These are phyloP conservation scores for Silene uniflora DNA, from an alignment of 148 eudicot species.

Conservation along the genomic window DNA sequence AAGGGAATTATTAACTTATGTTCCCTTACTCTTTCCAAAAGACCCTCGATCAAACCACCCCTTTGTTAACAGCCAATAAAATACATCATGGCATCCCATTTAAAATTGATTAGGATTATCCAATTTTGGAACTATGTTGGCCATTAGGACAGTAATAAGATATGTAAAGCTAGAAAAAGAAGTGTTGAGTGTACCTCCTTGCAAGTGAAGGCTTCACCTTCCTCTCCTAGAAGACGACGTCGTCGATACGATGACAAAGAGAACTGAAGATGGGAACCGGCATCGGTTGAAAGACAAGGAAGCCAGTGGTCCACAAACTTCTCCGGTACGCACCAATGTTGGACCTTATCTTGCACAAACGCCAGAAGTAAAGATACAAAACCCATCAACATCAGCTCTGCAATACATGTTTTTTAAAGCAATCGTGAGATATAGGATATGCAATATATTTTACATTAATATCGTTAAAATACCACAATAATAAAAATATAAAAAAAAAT, in stretches of 20 bases:
- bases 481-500: no score
- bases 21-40: no score
- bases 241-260: conserved; percentile 1
- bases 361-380: conserved; percentile 32
- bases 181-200: conserved; percentile 14
- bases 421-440: not conserved
- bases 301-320: conserved; percentile 17
- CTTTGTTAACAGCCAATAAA: no score
- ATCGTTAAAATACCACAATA: no score
- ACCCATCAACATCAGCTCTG: conserved; percentile 37
- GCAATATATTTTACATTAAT: not conserved
- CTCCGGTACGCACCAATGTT: conserved; percentile 18
- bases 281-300: conserved; percentile 21
- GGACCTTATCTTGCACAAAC: conserved; percentile 26
- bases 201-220: conserved; percentile 5
- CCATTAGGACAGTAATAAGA: no score
- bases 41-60: no score
- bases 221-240: conserved; percentile 17
- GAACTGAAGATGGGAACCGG: not conserved
- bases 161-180: not conserved
- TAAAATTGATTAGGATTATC: no score
- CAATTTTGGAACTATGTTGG: no score
- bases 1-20: no score
- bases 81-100: no score
- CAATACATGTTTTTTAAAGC: not conserved